Evolutionary conservation across 1,284 basidiomycete genomes (phyloP).

Genomic region (Bondarzewia mesenterica): DNA sequence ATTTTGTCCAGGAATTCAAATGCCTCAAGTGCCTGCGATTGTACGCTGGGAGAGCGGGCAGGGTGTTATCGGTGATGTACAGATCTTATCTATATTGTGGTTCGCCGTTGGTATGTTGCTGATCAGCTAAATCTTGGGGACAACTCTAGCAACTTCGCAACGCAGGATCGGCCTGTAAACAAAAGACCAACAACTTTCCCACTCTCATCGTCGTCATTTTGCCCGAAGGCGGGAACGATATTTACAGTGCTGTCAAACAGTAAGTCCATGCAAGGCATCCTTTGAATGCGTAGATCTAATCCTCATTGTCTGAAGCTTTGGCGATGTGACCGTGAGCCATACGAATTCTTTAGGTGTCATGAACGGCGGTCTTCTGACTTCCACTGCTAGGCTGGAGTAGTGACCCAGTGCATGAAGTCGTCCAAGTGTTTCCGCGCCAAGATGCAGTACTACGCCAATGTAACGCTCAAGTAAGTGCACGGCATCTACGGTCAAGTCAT

Average conservation of each 20-base stretch:
- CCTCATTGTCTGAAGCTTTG: conserved; percentile 40
- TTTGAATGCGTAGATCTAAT: neutral
- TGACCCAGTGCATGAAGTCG: conserved; percentile 67
- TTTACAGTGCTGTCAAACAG: conserved; percentile 75
- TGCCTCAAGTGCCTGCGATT: conserved; percentile 32
- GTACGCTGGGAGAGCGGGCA: conserved; percentile 48
- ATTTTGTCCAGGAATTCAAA: conserved; percentile 38
- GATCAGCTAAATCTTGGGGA: no score
- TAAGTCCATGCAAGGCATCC: conserved; percentile 24
- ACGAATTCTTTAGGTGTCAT: no score
- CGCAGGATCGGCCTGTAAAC: conserved; percentile 35
- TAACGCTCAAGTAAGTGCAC: conserved; percentile 70
- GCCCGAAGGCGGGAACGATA: conserved; percentile 66
- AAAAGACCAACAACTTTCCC: conserved; percentile 34
- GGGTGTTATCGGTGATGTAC: conserved; percentile 40
- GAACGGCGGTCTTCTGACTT: neutral
- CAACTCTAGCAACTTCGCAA: conserved; percentile 40
- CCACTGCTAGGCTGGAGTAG: conserved; percentile 46
- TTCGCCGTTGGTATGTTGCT: no score
- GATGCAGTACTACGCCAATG: conserved; percentile 70
- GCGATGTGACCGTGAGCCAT: conserved; percentile 62
- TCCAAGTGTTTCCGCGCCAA: conserved; percentile 56
- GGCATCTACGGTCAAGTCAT: conserved; percentile 6
- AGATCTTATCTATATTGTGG: no score
- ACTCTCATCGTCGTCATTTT: conserved; percentile 60